These are phyloP conservation scores for Rosa persica DNA, from an alignment of 306 rosid genomes.

Conservation along the genomic window DNA sequence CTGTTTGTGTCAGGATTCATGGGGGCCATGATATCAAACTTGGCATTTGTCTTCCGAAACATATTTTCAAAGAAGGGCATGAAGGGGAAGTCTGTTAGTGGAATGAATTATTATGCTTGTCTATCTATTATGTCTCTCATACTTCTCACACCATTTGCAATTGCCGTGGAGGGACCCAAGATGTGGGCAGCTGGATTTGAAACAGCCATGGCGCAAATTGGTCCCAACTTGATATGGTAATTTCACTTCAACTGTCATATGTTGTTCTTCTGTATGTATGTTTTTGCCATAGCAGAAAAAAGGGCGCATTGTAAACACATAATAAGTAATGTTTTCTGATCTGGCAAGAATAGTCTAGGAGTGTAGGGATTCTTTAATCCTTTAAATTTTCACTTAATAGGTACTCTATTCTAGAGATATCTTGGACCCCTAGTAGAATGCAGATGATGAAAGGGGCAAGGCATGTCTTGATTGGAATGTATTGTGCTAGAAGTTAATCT, in stretches of 20 bases:
- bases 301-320: neutral
- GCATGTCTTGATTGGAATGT: neutral
- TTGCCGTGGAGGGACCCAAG: conserved; percentile 91
- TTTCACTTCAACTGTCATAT: conserved; percentile 1
- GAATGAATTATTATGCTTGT: conserved; percentile 94
- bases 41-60: conserved; percentile 87
- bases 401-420: neutral
- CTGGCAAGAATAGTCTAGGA: neutral
- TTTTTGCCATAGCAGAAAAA: no score
- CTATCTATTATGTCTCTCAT: conserved; percentile 74
- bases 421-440: neutral
- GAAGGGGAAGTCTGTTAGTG: conserved; percentile 92
- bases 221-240: conserved; percentile 83
- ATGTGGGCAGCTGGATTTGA: conserved; percentile 87
- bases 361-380: neutral
- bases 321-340: neutral
- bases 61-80: conserved; percentile 87
- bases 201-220: conserved; percentile 65
- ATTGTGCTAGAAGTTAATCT: neutral
- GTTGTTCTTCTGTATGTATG: neutral
- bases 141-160: conserved; percentile 80
- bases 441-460: neutral
- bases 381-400: neutral
- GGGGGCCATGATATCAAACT: conserved; percentile 97
- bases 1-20: conserved; percentile 60